Evolutionary conservation across 2,329 filamentous ascomycete genomes (phyloP).

Genomic region (Aurifilum marmelostoma): DNA sequence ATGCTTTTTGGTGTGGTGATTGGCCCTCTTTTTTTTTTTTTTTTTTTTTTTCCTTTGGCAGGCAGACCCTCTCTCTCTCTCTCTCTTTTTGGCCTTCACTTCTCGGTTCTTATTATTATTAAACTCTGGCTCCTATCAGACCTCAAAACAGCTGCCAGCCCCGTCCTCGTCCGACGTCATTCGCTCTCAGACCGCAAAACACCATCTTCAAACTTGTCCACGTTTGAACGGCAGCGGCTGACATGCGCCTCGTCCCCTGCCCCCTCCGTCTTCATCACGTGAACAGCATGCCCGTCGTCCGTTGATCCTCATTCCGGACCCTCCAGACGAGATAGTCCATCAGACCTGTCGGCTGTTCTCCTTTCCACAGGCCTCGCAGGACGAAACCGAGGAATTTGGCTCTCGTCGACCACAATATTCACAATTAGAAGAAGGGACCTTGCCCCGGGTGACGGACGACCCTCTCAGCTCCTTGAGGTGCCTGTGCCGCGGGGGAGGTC

Average conservation of each 20-base stretch:
- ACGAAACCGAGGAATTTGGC: too few relatives aligned
- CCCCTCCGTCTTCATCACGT: not conserved
- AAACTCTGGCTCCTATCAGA: not conserved
- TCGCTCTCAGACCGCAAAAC: not conserved
- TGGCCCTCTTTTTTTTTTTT: not conserved
- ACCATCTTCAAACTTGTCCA: not conserved
- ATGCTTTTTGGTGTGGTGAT: not conserved
- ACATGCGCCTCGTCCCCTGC: not conserved
- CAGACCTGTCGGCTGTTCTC: not conserved
- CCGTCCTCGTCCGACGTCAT: not conserved
- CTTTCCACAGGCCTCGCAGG: too few relatives aligned
- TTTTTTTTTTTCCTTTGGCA: not conserved
- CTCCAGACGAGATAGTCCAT: not conserved
- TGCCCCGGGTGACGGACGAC: not conserved
- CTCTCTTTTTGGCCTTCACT: not conserved
- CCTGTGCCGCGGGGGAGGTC: not conserved
- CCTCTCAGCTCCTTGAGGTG: not conserved
- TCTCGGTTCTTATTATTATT: not conserved
- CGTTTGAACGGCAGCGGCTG: not conserved
- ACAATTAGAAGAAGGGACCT: not conserved
- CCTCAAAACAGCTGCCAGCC: too few relatives aligned
- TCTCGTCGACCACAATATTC: too few relatives aligned
- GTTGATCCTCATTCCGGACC: not conserved
- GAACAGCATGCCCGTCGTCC: not conserved
- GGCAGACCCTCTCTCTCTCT: not conserved